Conservation (phyloP, 139 green algal genomes). For the Chlamydomonas applanata region DNA sequence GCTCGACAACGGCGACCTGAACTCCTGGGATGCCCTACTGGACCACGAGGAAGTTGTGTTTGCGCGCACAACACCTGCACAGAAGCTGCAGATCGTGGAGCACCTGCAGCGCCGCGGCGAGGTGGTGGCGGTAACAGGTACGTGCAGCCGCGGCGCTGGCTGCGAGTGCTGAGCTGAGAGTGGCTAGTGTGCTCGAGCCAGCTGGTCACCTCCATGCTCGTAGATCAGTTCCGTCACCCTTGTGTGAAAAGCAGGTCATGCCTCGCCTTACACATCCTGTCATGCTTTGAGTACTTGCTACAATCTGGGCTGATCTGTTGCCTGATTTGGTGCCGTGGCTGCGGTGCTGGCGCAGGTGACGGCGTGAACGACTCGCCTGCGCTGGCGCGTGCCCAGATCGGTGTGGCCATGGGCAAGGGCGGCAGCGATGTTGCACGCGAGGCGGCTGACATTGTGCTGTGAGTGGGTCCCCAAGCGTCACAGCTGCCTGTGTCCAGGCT, state of each 20-base stretch:
- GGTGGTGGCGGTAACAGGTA: constrained; percentile 29
- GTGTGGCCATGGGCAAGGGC: constrained; percentile 77
- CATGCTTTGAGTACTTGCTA: too few species aligned
- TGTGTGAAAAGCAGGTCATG: neutral
- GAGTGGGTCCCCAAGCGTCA: too few species aligned
- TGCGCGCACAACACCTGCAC: constrained; percentile 58
- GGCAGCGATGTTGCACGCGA: constrained; percentile 63
- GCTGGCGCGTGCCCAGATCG: constrained; percentile 75
- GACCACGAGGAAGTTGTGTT: constrained; percentile 49
- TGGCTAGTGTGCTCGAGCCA: too few species aligned
- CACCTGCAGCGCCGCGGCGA: constrained; percentile 57
- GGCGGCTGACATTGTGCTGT: constrained; percentile 74
- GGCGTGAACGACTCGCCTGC: constrained; percentile 82
- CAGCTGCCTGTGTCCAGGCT: too few species aligned
- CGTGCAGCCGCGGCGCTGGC: too few species aligned
- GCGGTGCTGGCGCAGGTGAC: constrained; percentile 51
- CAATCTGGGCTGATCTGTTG: too few species aligned
- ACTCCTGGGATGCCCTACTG: constrained; percentile 41
- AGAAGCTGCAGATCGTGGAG: constrained; percentile 75
- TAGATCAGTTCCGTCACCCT: too few species aligned
- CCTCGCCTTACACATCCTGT: neutral
- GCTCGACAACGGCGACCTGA: constrained; percentile 21
- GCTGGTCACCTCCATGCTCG: neutral
- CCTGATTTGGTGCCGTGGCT: too few species aligned
- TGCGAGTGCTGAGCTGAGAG: too few species aligned